Evolutionary conservation across 331 rosid genomes (phyloP).

Genomic region (Prunus yedoensis): DNA sequence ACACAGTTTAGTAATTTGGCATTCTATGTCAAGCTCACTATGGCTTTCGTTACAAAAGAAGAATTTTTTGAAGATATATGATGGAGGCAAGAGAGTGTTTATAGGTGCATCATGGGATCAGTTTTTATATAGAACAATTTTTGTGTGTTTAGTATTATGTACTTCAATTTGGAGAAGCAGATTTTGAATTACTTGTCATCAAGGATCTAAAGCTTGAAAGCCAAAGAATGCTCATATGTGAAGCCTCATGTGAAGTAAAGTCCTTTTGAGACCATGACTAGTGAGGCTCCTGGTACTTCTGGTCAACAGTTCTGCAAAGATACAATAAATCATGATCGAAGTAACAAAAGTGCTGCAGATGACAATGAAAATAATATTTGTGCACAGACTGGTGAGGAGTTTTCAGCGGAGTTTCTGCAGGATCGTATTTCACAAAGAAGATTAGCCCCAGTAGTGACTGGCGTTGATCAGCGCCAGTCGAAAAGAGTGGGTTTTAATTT

Average conservation of each 20-base stretch:
- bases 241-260: constrained; percentile 10
- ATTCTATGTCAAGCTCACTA: neutral
- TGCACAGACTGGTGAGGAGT: constrained; percentile 88
- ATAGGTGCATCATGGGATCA: neutral
- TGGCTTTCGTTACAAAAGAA: neutral
- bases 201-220: constrained; percentile 13
- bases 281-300: constrained; percentile 51
- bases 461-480: constrained; percentile 43
- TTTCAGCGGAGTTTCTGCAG: constrained; percentile 72
- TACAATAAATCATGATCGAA: constrained; percentile 24
- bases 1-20: neutral
- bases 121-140: neutral
- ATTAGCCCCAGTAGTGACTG: constrained; percentile 41
- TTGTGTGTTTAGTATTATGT: neutral
- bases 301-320: constrained; percentile 33
- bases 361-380: constrained; percentile 45
- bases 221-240: constrained; percentile 23
- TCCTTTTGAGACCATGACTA: constrained; percentile 54
- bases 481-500: constrained; percentile 38
- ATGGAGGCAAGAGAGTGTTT: neutral
- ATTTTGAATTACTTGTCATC: neutral
- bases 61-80: constrained; percentile 13
- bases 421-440: constrained; percentile 65
- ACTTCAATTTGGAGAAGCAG: constrained; percentile 16
- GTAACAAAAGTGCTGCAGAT: constrained; percentile 29